These are phyloP conservation scores for Xylaria acuta DNA, from an alignment of 495 filamentous ascomycete genomes.

Conservation along the genomic window DNA sequence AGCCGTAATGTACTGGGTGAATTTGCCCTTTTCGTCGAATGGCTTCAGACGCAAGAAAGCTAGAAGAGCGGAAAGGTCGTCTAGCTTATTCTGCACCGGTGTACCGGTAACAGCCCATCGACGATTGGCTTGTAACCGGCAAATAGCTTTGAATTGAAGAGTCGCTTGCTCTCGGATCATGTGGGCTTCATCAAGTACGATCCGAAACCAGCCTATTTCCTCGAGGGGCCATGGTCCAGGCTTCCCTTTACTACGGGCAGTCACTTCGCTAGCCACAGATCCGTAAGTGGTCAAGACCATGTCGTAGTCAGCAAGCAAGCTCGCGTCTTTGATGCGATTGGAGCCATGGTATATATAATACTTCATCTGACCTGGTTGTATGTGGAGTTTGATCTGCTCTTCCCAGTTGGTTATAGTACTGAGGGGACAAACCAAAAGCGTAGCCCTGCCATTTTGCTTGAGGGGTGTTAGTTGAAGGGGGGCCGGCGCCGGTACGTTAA, in stretches of 20 bases:
- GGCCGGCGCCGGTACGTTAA: conserved; percentile 45
- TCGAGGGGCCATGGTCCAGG: conserved; percentile 69
- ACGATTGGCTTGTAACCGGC: conserved; percentile 77
- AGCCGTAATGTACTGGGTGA: conserved; percentile 75
- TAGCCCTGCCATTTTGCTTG: conserved; percentile 73
- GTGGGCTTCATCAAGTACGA: conserved; percentile 96
- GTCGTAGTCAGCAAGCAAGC: conserved; percentile 74
- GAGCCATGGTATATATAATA: conserved; percentile 87
- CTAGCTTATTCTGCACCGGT: conserved; percentile 88
- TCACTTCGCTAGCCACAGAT: conserved; percentile 80
- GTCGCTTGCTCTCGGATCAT: conserved; percentile 86
- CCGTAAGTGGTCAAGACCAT: conserved; percentile 92
- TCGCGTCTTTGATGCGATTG: conserved; percentile 69
- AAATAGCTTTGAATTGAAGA: conserved; percentile 80
- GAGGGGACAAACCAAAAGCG: conserved; percentile 87
- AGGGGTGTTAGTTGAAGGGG: conserved; percentile 53
- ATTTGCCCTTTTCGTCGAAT: conserved; percentile 79
- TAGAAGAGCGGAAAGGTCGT: conserved; percentile 88
- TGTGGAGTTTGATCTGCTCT: conserved; percentile 83
- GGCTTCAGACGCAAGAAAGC: conserved; percentile 86
- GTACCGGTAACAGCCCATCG: conserved; percentile 97
- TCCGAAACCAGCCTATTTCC: conserved; percentile 87
- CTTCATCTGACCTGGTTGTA: conserved; percentile 62
- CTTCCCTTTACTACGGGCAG: conserved; percentile 62
- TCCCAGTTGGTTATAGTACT: conserved; percentile 94